Evolutionary conservation across 192 early-diverging fungal genomes (phyloP).

Genomic region (Pilaira anomala): DNA sequence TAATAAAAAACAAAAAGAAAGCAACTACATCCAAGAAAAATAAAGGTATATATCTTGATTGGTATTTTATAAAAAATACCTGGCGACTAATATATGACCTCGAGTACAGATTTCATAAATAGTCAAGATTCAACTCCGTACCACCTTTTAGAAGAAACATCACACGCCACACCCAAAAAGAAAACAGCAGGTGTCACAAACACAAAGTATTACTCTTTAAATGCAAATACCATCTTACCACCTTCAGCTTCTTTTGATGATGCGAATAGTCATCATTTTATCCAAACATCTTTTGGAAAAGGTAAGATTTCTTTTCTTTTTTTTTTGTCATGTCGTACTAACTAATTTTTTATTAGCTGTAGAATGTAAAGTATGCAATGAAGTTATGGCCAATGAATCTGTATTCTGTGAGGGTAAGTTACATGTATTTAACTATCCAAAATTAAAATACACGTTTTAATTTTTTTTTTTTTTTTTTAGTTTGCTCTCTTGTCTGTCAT

Average conservation of each 20-base stretch:
- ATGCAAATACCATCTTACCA: too few relatives aligned
- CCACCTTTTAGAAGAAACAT: too few relatives aligned
- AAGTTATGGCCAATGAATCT: constrained; percentile 42
- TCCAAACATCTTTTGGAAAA: constrained; percentile 57
- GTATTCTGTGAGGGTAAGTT: constrained; percentile 47
- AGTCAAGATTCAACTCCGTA: too few relatives aligned
- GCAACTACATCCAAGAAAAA: neutral
- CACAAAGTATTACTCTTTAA: neutral
- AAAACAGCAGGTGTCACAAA: constrained; percentile 1
- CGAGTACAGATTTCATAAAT: too few relatives aligned
- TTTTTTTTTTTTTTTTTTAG: neutral
- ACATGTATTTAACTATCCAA: too few relatives aligned
- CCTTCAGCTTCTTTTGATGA: neutral
- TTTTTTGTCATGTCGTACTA: too few relatives aligned
- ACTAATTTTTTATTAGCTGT: constrained; percentile 40
- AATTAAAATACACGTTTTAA: too few relatives aligned
- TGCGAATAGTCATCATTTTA: constrained; percentile 46
- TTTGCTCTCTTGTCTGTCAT: constrained; percentile 37
- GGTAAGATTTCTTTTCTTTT: constrained; percentile 36
- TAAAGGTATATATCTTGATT: neutral
- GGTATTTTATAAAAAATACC: neutral
- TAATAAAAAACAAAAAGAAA: constrained; percentile 40
- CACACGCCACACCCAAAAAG: constrained; percentile 6
- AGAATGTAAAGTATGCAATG: constrained; percentile 48
- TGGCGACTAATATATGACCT: too few relatives aligned